These are phyloP conservation scores for Lithospermum erythrorhizon DNA, from an alignment of 257 asterid species.

Conservation along the genomic window DNA sequence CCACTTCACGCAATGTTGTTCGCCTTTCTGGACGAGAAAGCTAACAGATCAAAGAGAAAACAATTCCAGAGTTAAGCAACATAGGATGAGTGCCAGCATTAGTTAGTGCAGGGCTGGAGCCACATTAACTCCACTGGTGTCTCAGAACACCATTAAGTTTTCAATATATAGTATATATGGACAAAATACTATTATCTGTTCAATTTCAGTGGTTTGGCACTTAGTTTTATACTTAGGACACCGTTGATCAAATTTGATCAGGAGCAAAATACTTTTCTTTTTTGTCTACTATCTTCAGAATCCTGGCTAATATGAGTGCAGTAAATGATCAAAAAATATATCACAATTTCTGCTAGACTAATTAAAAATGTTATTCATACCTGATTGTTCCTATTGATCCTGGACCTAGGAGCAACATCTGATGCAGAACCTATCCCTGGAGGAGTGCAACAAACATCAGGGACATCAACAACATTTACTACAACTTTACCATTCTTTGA, in stretches of 20 bases:
- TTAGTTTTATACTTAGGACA: too few species aligned
- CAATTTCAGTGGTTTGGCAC: too few species aligned
- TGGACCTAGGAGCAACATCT: constrained; percentile 36
- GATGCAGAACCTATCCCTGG: constrained; percentile 49
- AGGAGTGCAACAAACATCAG: constrained; percentile 51
- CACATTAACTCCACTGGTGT: too few species aligned
- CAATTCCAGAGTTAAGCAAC: background rate
- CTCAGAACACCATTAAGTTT: too few species aligned
- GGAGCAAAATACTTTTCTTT: too few species aligned
- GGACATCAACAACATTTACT: constrained; percentile 34
- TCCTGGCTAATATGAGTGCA: too few species aligned
- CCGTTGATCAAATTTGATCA: too few species aligned
- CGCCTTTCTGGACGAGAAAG: constrained; percentile 28
- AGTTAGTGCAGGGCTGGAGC: too few species aligned
- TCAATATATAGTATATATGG: too few species aligned
- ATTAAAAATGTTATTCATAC: background rate
- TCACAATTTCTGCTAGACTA: background rate
- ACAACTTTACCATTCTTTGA: constrained; percentile 13
- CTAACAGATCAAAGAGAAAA: constrained; percentile 15
- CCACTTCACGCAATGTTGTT: constrained; percentile 7
- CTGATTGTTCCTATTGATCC: constrained; percentile 23
- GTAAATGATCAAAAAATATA: too few species aligned
- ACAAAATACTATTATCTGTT: too few species aligned
- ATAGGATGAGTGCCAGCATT: background rate
- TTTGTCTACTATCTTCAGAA: too few species aligned